Conservation (phyloP, 495 filamentous ascomycete genomes). For the Aspergillus nidulans region DNA sequence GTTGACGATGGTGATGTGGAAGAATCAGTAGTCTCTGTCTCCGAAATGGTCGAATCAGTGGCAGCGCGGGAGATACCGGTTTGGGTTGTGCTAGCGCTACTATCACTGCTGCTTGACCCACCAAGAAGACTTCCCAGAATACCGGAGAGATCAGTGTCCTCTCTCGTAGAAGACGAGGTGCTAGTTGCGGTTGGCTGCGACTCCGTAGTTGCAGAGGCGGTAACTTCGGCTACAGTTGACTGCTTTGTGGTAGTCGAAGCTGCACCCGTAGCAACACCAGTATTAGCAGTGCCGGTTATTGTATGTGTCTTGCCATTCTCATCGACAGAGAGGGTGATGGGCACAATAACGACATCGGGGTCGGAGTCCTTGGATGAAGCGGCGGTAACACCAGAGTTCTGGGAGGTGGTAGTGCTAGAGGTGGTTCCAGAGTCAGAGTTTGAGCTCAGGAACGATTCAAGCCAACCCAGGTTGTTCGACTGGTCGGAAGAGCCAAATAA, state of each 20-base stretch:
- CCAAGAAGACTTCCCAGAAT: slow-evolving; percentile 1
- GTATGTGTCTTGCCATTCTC: slow-evolving; percentile 24
- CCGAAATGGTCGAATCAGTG: background rate
- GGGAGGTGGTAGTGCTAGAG: slow-evolving; percentile 3
- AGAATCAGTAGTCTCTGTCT: background rate
- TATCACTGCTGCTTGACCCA: background rate
- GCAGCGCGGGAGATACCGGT: background rate
- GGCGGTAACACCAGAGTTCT: background rate
- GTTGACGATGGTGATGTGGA: background rate
- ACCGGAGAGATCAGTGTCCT: background rate
- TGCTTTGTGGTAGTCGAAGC: slow-evolving; percentile 13
- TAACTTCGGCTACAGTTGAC: slow-evolving; percentile 3
- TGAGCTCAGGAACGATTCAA: slow-evolving; percentile 2
- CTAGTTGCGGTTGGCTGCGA: background rate
- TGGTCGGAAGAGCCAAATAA: slow-evolving; percentile 20
- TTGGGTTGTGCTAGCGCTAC: background rate
- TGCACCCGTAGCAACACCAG: slow-evolving; percentile 8
- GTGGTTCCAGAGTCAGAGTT: slow-evolving; percentile 1
- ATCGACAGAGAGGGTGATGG: slow-evolving; percentile 25
- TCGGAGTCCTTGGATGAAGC: slow-evolving; percentile 14
- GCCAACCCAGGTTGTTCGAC: background rate
- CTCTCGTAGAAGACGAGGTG: slow-evolving; percentile 1
- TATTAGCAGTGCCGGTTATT: slow-evolving; percentile 14
- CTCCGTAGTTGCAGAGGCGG: slow-evolving; percentile 10
- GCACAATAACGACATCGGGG: slow-evolving; percentile 22